A percentile compares a stretch with the other conserved stretches of the same genome.
These are phyloP conservation scores for Tritrichomonas musculus DNA, from an alignment of 208 protist species.

Conservation along the genomic window DNA sequence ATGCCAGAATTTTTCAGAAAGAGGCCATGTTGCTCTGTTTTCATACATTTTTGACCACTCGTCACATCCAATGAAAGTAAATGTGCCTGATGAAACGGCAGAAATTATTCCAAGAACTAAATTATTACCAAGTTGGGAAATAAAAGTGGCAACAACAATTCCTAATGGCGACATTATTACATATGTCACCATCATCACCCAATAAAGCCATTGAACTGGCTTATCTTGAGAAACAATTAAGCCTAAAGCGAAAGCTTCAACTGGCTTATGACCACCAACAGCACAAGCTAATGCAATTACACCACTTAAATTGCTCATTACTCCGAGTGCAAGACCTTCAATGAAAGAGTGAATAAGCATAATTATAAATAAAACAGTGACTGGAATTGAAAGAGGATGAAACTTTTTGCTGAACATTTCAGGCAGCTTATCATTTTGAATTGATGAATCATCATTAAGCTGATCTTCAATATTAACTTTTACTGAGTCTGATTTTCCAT, in stretches of 20 bases:
- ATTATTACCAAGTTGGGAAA: background rate
- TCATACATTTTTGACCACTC: constrained; percentile 15
- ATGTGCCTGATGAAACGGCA: background rate
- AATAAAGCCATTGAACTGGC: background rate
- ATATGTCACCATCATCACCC: background rate
- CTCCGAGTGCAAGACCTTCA: constrained; percentile 9
- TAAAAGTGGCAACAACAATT: background rate
- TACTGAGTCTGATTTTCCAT: too few species aligned
- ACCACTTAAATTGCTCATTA: background rate
- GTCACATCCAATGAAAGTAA: background rate
- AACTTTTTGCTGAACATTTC: background rate
- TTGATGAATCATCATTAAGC: background rate
- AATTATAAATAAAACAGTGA: background rate
- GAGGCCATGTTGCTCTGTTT: background rate
- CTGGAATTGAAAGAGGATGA: background rate
- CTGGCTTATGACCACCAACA: constrained; percentile 12
- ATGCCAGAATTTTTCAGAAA: background rate
- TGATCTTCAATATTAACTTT: background rate
- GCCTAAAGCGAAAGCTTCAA: constrained; percentile 1
- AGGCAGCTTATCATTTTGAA: too few species aligned
- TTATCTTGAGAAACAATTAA: background rate
- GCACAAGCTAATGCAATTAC: background rate
- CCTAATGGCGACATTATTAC: background rate
- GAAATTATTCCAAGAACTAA: background rate
- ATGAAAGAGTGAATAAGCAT: background rate